Conservation (phyloP, 2,329 filamentous ascomycete genomes). For the Calonectria pseudoreteaudii region DNA sequence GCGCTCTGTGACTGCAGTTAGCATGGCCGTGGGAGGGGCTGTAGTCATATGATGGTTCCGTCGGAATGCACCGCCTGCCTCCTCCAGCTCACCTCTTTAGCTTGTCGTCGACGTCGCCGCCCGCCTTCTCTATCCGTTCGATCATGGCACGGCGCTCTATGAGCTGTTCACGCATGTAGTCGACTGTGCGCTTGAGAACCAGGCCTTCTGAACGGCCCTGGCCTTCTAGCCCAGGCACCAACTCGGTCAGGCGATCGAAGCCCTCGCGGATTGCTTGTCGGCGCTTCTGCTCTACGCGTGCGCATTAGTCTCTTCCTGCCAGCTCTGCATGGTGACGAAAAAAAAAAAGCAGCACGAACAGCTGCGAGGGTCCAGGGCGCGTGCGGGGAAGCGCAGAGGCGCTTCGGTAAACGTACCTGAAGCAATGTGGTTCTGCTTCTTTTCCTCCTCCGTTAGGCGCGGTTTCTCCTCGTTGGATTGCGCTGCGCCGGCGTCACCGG, state of each 20-base stretch:
- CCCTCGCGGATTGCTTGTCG: slow-evolving; percentile 79
- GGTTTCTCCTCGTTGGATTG: slow-evolving; percentile 58
- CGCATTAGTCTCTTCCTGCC: slow-evolving; percentile 26
- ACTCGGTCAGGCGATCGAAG: slow-evolving; percentile 82
- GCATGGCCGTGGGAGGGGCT: not conserved
- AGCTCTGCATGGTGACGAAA: not conserved
- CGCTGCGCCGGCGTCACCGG: slow-evolving; percentile 38
- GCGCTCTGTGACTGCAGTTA: slow-evolving; percentile 31
- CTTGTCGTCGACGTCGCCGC: slow-evolving; percentile 66
- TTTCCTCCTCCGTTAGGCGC: slow-evolving; percentile 64
- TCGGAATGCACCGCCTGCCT: not conserved
- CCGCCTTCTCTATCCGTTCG: slow-evolving; percentile 67
- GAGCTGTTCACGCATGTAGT: slow-evolving; percentile 72
- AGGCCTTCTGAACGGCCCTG: slow-evolving; percentile 87
- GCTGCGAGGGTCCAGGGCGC: not conserved
- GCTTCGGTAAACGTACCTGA: slow-evolving; percentile 55
- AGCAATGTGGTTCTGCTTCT: slow-evolving; percentile 67
- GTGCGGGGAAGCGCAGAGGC: not conserved
- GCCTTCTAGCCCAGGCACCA: slow-evolving; percentile 85
- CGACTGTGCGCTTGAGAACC: slow-evolving; percentile 79
- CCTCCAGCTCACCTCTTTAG: slow-evolving; percentile 53
- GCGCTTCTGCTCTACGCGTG: slow-evolving; percentile 56
- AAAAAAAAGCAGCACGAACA: not conserved
- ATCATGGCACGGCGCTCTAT: slow-evolving; percentile 69
- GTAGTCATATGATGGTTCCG: slow-evolving; percentile 13